Conservation (phyloP, 805 yeast genomes). For the Candida succiphila region DNA sequence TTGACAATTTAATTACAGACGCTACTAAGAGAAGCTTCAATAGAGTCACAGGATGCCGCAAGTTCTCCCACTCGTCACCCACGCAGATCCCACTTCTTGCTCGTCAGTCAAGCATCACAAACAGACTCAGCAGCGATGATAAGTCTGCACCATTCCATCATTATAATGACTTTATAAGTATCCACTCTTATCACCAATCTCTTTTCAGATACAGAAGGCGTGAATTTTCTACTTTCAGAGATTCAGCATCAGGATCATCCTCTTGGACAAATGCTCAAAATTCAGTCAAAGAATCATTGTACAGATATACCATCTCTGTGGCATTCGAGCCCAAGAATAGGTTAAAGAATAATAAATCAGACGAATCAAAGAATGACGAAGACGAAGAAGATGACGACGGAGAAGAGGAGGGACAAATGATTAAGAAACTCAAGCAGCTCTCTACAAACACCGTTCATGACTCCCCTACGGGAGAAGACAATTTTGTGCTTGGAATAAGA, state of each 20-base stretch:
- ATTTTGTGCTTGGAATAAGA: conserved; percentile 42
- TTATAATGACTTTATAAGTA: no score
- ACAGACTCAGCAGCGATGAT: no score
- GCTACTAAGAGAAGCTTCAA: no score
- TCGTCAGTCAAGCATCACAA: no score
- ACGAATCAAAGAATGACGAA: conserved; percentile 7
- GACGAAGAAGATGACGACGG: conserved; percentile 3
- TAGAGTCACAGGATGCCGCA: no score
- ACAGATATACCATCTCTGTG: conserved; percentile 48
- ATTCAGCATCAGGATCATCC: conserved; percentile 1
- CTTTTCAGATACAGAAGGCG: no score
- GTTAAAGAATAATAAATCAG: conserved; percentile 23
- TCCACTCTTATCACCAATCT: no score
- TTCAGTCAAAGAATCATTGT: conserved; percentile 13
- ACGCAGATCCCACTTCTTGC: no score
- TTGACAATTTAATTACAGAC: no score
- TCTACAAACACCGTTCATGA: conserved; percentile 12
- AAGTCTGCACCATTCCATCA: no score
- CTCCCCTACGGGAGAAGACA: conserved; percentile 76
- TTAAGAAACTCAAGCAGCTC: conserved; percentile 15
- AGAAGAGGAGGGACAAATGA: conserved; percentile 16
- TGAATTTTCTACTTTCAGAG: not conserved
- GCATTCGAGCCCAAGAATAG: conserved; percentile 71
- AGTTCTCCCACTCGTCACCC: no score
- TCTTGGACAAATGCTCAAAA: conserved; percentile 1